Conservation (phyloP, 73 alveolate species). For the Tetrahymena borealis region DNA sequence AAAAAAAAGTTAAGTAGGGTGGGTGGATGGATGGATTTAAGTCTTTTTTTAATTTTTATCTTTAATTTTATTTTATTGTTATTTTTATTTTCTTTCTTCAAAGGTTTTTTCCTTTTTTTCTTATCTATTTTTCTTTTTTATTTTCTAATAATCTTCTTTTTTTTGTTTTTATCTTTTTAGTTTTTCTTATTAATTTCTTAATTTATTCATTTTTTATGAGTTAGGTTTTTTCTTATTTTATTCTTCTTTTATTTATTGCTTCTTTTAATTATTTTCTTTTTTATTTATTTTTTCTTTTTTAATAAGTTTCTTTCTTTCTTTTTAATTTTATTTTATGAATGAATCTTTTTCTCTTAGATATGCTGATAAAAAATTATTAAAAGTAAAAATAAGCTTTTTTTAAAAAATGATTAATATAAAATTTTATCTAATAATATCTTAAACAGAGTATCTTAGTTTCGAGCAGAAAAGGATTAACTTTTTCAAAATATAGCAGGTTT, state of each 20-base stretch:
- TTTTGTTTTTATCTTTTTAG: not conserved
- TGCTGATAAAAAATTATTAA: not conserved
- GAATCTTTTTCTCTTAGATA: not conserved
- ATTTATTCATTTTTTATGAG: not conserved
- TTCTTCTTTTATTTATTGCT: not conserved
- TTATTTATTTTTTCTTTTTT: not conserved
- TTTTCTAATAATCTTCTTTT: not conserved
- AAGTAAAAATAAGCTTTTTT: not conserved
- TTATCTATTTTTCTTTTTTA: not conserved
- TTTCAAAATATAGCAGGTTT: not conserved
- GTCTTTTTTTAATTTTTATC: too few relatives aligned
- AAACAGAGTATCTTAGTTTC: not conserved
- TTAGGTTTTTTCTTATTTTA: not conserved
- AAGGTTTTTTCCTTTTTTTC: not conserved
- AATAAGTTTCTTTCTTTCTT: not conserved
- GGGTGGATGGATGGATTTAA: too few relatives aligned
- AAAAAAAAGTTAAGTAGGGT: too few relatives aligned
- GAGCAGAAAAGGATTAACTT: constrained; percentile 2
- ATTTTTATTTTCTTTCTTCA: too few relatives aligned
- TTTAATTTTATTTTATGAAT: not conserved
- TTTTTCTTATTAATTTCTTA: not conserved
- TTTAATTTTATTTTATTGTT: too few relatives aligned
- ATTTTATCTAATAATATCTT: not conserved
- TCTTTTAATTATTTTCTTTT: not conserved
- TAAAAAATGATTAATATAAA: not conserved